Percentiles rank a stretch among this genome's conserved stretches.
These are phyloP conservation scores for Lodderomyces beijingensis DNA, from an alignment of 1,139 yeast genomes.

Conservation along the genomic window DNA sequence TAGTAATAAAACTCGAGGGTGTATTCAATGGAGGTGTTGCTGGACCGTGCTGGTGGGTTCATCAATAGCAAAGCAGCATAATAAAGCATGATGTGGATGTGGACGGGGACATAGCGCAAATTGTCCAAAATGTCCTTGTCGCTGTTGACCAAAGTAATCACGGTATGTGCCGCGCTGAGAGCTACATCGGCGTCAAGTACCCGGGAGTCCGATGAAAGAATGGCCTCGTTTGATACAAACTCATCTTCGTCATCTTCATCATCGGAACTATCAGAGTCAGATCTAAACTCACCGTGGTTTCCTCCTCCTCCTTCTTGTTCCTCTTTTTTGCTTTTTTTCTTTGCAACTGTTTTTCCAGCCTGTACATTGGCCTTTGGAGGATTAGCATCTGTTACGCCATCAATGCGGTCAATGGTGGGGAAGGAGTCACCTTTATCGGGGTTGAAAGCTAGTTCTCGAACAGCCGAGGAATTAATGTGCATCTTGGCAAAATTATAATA, in stretches of 20 bases:
- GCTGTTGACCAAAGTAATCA: constrained; percentile 52
- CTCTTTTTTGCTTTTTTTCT: constrained; percentile 3
- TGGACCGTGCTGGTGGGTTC: constrained; percentile 40
- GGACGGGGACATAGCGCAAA: constrained; percentile 63
- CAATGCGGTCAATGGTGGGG: constrained; percentile 43
- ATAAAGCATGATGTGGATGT: constrained; percentile 66
- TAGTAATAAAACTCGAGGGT: constrained; percentile 18
- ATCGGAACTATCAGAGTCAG: constrained; percentile 22
- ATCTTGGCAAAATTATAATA: constrained; percentile 73
- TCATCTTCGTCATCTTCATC: constrained; percentile 27
- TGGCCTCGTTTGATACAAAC: constrained; percentile 35
- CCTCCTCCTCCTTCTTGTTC: constrained; percentile 1
- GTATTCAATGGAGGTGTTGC: constrained; percentile 15
- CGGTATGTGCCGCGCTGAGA: constrained; percentile 59
- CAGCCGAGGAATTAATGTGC: constrained; percentile 61
- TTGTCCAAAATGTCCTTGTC: constrained; percentile 58
- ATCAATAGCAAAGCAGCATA: constrained; percentile 59
- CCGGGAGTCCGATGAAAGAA: constrained; percentile 33
- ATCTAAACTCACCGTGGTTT: no score
- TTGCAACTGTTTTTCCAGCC: background rate
- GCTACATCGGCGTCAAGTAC: constrained; percentile 47
- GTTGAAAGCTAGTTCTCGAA: constrained; percentile 41
- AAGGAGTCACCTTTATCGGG: constrained; percentile 24
- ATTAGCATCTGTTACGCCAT: background rate
- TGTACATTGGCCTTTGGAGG: background rate